These are phyloP conservation scores for Nemania sp. DNA, from an alignment of 2,329 filamentous ascomycete species.

Conservation along the genomic window DNA sequence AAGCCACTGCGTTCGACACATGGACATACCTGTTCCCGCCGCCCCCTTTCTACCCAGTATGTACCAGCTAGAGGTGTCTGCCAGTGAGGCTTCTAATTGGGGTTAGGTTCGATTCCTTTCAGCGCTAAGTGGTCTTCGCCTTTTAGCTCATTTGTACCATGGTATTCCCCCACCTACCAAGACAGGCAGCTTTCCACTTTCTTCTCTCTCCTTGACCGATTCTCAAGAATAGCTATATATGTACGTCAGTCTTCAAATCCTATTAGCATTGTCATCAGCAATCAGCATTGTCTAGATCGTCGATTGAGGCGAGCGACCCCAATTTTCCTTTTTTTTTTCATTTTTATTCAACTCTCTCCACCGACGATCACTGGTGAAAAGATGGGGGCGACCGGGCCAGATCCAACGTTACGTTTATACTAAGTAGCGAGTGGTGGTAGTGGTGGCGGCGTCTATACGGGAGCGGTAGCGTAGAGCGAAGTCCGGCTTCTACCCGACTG, in stretches of 20 bases:
- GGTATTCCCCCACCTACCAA: too few relatives aligned
- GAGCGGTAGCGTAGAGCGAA: not conserved
- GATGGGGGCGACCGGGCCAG: constrained; percentile 24
- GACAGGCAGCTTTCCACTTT: not conserved
- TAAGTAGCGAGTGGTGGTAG: not conserved
- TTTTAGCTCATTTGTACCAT: too few relatives aligned
- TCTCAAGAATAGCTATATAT: not conserved
- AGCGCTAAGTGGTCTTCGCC: too few relatives aligned
- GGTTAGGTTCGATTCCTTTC: too few relatives aligned
- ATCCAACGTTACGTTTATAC: constrained; percentile 8
- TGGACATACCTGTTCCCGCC: not conserved
- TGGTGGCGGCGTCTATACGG: not conserved
- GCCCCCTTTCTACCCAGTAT: constrained; percentile 1
- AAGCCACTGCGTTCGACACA: constrained; percentile 4
- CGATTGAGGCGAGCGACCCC: constrained; percentile 3
- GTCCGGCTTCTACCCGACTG: constrained; percentile 21
- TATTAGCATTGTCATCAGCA: not conserved
- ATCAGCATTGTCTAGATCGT: not conserved
- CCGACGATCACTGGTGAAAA: constrained; percentile 7
- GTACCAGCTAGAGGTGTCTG: too few relatives aligned
- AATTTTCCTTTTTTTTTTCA: constrained; percentile 1
- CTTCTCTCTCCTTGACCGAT: not conserved
- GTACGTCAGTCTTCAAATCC: not conserved
- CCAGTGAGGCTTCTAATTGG: too few relatives aligned
- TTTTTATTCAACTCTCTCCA: constrained; percentile 1